These are phyloP conservation scores for Pythium myriotylum DNA, from an alignment of 352 stramenopile genomes.

Conservation along the genomic window DNA sequence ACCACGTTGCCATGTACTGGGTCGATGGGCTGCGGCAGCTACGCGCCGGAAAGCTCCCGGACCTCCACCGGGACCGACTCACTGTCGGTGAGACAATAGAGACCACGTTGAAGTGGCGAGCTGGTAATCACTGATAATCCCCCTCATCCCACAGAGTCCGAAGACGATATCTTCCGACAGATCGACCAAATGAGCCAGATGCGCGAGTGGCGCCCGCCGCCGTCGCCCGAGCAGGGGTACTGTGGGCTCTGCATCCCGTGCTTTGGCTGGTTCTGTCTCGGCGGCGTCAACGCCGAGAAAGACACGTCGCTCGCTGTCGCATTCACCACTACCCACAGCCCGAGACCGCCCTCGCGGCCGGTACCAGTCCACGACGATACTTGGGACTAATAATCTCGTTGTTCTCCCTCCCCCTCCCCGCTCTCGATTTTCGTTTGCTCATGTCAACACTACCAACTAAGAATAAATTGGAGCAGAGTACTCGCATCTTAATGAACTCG, in stretches of 20 bases:
- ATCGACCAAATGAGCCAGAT: constrained; percentile 64
- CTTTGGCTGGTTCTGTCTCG: constrained; percentile 1
- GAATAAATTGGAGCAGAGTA: no score
- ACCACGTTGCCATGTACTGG: constrained; percentile 70
- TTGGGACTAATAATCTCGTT: no score
- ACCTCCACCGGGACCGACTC: constrained; percentile 44
- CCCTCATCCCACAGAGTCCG: constrained; percentile 44
- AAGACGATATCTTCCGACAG: constrained; percentile 76
- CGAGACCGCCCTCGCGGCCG: constrained; percentile 1
- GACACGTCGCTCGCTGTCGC: background rate
- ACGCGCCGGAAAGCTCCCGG: constrained; percentile 43
- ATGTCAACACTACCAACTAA: no score
- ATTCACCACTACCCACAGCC: constrained; percentile 4
- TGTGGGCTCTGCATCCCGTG: constrained; percentile 13
- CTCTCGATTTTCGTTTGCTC: no score
- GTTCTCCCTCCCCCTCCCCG: no score
- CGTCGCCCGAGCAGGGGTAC: constrained; percentile 23
- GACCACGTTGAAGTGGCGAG: no score
- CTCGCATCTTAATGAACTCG: no score
- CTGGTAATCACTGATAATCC: background rate
- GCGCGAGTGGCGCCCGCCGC: constrained; percentile 52
- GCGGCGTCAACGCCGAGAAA: background rate
- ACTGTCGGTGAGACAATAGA: constrained; percentile 48
- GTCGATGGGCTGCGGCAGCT: constrained; percentile 65
- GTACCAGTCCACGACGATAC: background rate